Evolutionary conservation across 2,329 filamentous ascomycete species (phyloP).

Genomic region (Polychaeton citri): DNA sequence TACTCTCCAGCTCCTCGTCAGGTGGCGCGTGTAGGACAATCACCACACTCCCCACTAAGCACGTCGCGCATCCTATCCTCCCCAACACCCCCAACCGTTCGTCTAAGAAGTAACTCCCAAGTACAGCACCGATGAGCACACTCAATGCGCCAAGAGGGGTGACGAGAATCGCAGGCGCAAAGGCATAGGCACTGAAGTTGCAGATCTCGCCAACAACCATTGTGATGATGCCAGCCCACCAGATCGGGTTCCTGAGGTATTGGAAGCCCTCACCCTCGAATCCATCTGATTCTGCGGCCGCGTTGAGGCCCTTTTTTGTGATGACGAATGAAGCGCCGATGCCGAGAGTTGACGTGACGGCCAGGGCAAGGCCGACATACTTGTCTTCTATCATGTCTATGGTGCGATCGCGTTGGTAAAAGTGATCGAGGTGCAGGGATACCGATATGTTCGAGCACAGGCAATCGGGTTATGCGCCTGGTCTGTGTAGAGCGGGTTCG

Average conservation of each 20-base stretch:
- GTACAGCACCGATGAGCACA: constrained; percentile 82
- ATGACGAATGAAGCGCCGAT: constrained; percentile 82
- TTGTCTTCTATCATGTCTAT: constrained; percentile 38
- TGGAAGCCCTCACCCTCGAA: constrained; percentile 95
- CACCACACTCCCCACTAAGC: constrained; percentile 88
- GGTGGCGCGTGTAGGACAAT: constrained; percentile 95
- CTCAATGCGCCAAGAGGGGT: constrained; percentile 88
- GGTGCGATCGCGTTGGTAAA: too few species aligned
- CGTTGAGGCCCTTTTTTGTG: constrained; percentile 93
- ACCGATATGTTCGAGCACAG: too few species aligned
- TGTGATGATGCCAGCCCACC: constrained; percentile 91
- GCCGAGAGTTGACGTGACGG: constrained; percentile 60
- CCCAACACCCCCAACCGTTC: constrained; percentile 84
- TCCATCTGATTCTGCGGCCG: constrained; percentile 80
- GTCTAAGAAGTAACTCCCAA: constrained; percentile 87
- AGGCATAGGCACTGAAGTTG: constrained; percentile 97
- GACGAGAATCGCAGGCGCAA: constrained; percentile 95
- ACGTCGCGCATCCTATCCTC: constrained; percentile 90
- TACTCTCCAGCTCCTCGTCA: constrained; percentile 78
- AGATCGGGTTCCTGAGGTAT: constrained; percentile 87
- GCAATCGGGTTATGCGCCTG: too few species aligned
- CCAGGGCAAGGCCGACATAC: constrained; percentile 64
- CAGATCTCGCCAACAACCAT: constrained; percentile 86
- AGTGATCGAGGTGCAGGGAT: too few species aligned
- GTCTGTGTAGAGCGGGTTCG: too few species aligned